These are phyloP conservation scores for Serendipita sp. DNA, from an alignment of 768 basidiomycete species.

Conservation along the genomic window DNA sequence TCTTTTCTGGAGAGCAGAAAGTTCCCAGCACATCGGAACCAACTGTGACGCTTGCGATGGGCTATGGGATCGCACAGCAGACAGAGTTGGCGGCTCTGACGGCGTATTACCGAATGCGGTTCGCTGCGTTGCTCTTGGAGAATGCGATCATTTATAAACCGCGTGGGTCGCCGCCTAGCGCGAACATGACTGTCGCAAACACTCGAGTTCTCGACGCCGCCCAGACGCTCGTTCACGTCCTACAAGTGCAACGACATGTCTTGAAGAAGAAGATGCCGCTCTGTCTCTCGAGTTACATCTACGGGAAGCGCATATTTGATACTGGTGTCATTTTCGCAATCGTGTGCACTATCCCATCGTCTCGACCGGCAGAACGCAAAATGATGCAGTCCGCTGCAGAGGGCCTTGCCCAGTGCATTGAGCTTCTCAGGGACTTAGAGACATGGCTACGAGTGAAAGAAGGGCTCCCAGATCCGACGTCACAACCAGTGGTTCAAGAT, in stretches of 20 bases:
- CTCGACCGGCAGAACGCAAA: not conserved
- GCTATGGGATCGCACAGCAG: not conserved
- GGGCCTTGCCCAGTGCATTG: not conserved
- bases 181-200: not conserved
- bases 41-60: not conserved
- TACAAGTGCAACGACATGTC: not conserved
- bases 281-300: not conserved
- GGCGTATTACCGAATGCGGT: not conserved
- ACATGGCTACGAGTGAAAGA: not conserved
- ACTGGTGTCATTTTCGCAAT: not conserved
- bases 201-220: not conserved
- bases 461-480: not conserved
- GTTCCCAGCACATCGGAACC: not conserved
- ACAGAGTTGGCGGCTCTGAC: not conserved
- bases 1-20: not conserved
- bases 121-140: not conserved
- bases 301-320: not conserved
- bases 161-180: not conserved
- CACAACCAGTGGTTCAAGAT: not conserved
- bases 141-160: not conserved
- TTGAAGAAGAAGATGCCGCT: slow-evolving; percentile 1
- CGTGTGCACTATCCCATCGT: not conserved
- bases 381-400: not conserved
- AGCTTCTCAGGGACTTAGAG: not conserved
- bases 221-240: not conserved